phyloP scores from a whole-genome alignment of 2,329 filamentous ascomycete genomes.

The Calonectria pauciramosa region DNA sequence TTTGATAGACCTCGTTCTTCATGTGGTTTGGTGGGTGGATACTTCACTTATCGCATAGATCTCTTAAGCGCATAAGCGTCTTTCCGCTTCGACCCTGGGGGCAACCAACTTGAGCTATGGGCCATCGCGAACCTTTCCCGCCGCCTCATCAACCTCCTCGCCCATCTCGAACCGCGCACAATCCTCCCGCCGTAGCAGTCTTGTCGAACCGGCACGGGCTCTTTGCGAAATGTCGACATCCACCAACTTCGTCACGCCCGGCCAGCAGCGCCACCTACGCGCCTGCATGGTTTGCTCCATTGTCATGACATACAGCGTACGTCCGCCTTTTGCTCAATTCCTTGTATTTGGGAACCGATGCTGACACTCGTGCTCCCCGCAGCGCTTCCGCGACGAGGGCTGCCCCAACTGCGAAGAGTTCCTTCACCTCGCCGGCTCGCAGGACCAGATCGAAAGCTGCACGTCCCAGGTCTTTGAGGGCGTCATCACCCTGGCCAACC shows the following conservation, averaged over 20 bases:
- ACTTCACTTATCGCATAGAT: constrained; percentile 34
- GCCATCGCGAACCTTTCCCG: constrained; percentile 8
- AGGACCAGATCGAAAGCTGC: constrained; percentile 89
- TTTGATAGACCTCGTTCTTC: not conserved
- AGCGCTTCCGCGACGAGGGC: constrained; percentile 89
- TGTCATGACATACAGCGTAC: constrained; percentile 83
- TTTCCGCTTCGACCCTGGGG: constrained; percentile 18
- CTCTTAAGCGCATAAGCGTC: constrained; percentile 37
- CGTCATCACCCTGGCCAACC: constrained; percentile 86
- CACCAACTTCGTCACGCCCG: constrained; percentile 77
- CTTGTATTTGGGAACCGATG: not conserved
- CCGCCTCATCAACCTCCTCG: constrained; percentile 12
- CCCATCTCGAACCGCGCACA: not conserved
- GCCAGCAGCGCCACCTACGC: constrained; percentile 87
- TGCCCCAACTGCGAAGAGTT: constrained; percentile 98
- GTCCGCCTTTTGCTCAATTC: constrained; percentile 43
- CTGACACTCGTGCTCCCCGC: constrained; percentile 34
- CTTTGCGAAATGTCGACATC: constrained; percentile 52
- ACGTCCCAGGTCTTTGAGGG: constrained; percentile 98
- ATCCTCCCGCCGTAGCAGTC: not conserved
- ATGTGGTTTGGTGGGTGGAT: constrained; percentile 9
- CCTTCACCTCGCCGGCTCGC: constrained; percentile 83
- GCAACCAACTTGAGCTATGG: not conserved
- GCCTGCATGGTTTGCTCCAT: constrained; percentile 99
- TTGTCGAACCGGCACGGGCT: not conserved